Base-by-base conservation (phyloP, 2,329 filamentous ascomycete species). In the Alternaria sp. region DNA sequence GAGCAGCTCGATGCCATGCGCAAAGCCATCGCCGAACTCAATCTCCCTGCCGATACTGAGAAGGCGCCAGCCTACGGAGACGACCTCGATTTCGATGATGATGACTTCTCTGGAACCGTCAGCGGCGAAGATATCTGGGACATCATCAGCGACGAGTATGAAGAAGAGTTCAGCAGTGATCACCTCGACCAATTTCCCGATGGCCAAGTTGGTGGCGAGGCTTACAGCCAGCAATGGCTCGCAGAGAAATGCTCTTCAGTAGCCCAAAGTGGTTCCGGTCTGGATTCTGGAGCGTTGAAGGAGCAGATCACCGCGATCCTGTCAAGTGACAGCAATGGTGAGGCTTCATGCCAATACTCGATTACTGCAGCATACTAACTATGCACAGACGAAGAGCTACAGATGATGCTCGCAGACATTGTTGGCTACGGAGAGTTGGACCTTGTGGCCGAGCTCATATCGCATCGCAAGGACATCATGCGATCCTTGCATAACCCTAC, bases 351-450 rank as follows among this genome's bases (percentile, higher is more conserved):
- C 6, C 6, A 9, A 12, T 11, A 12, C 9, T 6, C 8, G 13
- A 21, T 7, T 44, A 11, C 13, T 11, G 1, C 49, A 66, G 43
- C 49, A 15, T 25, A 44, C 62, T 66, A 28, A 65, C 40, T n/a
- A 52, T 6, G 23, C 32, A 13, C 23, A 30, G 91, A 97, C 61
- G 92, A 97, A 61, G 93, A 97, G 79, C 83, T 98, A n/a, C 95
- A 98, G 78, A 94, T 93, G 75, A 89, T 90, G 44, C 85, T 99
- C 36, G 93, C 92, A 0, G 96, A 99, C 72, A 88, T 97, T 46
- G 85, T 99, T 64, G 96, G 96, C 0, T 98, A 95, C 73, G 93
- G 96, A 71, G 93, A 98, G 74, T 84, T 99, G 17, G 95, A 99
- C 69, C 90, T 99, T 72, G 91, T 98, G 57, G 94, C 94, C 66